Conservation (phyloP, 805 yeast genomes). For the Henningerozyma blattae region DNA sequence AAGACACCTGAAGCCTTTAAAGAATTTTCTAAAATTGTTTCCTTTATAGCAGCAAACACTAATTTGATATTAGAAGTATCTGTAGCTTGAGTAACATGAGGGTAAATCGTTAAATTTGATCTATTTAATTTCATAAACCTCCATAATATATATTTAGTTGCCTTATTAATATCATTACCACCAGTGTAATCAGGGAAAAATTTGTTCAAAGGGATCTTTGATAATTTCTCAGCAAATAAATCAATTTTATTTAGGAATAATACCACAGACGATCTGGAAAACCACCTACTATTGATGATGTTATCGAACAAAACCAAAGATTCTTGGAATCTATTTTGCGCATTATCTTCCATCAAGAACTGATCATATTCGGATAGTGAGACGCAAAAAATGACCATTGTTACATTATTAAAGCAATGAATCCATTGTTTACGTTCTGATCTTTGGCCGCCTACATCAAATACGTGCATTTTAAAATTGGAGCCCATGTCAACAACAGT, state of each 20-base stretch:
- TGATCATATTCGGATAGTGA: conserved; percentile 89
- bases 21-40: conserved; percentile 65
- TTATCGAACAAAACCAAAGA: conserved; percentile 78
- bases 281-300: conserved; percentile 88
- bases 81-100: conserved; percentile 90
- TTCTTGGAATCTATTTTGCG: conserved; percentile 71
- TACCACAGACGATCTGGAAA: conserved; percentile 74
- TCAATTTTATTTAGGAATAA: conserved; percentile 84
- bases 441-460: conserved; percentile 93
- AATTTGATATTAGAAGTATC: conserved; percentile 81
- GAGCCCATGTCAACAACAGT: conserved; percentile 66
- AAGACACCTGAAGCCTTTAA: conserved; percentile 66
- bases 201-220: conserved; percentile 66
- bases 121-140: conserved; percentile 77
- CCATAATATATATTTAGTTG: conserved; percentile 87
- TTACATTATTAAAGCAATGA: conserved; percentile 89
- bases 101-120: conserved; percentile 70
- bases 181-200: conserved; percentile 88
- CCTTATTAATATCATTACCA: conserved; percentile 79
- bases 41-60: conserved; percentile 77
- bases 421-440: conserved; percentile 96
- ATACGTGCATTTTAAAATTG: conserved; percentile 43
- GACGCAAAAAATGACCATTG: conserved; percentile 81
- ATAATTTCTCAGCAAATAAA: conserved; percentile 75
- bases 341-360: conserved; percentile 60